These are phyloP conservation scores for Penicillium samsonianum DNA, from an alignment of 495 filamentous ascomycete genomes.

Conservation along the genomic window DNA sequence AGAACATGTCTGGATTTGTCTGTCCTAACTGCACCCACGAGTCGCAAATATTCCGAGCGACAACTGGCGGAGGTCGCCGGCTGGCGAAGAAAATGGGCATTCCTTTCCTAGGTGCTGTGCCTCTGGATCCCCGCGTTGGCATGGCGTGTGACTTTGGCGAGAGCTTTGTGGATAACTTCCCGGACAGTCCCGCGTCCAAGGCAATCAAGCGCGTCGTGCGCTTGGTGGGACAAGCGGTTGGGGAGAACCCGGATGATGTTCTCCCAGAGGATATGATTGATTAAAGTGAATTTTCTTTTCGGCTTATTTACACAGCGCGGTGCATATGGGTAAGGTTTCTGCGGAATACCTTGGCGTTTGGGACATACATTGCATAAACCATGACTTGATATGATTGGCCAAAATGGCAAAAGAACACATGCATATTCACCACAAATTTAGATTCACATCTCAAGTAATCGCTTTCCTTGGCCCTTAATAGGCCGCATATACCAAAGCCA, in stretches of 20 bases:
- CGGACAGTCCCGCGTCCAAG: constrained; percentile 83
- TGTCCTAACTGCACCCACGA: constrained; percentile 83
- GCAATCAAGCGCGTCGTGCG: constrained; percentile 77
- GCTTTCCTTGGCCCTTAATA: constrained; percentile 1
- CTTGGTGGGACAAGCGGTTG: constrained; percentile 64
- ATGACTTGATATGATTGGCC: constrained; percentile 8
- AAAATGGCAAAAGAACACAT: constrained; percentile 9
- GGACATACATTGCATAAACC: constrained; percentile 11
- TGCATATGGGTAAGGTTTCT: constrained; percentile 21
- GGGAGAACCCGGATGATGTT: constrained; percentile 49
- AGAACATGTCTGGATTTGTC: constrained; percentile 98
- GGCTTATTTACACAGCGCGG: constrained; percentile 17
- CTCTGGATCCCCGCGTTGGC: constrained; percentile 88
- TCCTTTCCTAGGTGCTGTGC: constrained; percentile 87
- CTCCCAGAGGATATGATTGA: constrained; percentile 39
- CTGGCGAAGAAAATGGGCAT: constrained; percentile 84
- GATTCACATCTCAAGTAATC: neutral
- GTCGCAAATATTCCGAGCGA: constrained; percentile 85
- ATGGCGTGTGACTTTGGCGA: constrained; percentile 97
- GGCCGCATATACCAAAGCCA: constrained; percentile 54
- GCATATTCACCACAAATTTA: neutral
- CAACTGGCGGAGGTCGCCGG: constrained; percentile 80
- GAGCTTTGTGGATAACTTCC: constrained; percentile 92
- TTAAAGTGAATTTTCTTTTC: constrained; percentile 15
- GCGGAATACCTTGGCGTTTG: constrained; percentile 18